phyloP scores from a whole-genome alignment of 805 yeast species.

The Candida vartiovaarae region DNA sequence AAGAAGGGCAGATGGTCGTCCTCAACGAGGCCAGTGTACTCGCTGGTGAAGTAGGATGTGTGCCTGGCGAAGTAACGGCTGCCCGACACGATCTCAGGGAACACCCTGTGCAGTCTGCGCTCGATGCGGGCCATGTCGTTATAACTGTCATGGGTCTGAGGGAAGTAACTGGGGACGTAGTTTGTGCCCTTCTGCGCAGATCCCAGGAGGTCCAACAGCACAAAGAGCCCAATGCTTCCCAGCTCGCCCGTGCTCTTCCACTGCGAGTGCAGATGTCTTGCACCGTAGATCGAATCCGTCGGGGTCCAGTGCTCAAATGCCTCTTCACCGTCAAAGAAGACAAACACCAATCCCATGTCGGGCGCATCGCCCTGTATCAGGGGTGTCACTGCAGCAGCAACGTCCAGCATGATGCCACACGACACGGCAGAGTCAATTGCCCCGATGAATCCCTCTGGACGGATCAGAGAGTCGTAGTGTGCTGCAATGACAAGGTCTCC shows the following conservation, averaged over 20 bases:
- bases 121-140: slow-evolving; percentile 32
- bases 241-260: slow-evolving; percentile 27
- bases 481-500: slow-evolving; percentile 36
- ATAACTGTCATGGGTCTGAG: slow-evolving; percentile 32
- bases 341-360: slow-evolving; percentile 34
- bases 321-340: slow-evolving; percentile 59
- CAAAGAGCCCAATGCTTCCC: slow-evolving; percentile 35
- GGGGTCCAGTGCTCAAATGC: slow-evolving; percentile 47
- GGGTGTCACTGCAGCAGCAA: slow-evolving; percentile 26
- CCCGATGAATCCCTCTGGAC: slow-evolving; percentile 51
- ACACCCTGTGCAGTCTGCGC: slow-evolving; percentile 9
- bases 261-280: slow-evolving; percentile 38
- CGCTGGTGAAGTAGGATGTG: slow-evolving; percentile 13
- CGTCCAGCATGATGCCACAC: slow-evolving; percentile 42
- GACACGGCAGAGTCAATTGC: slow-evolving; percentile 56
- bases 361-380: slow-evolving; percentile 9
- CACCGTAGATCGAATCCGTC: slow-evolving; percentile 49
- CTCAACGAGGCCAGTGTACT: slow-evolving; percentile 21
- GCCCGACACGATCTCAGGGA: slow-evolving; percentile 4
- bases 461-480: slow-evolving; percentile 42
- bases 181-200: slow-evolving; percentile 17
- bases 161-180: slow-evolving; percentile 36
- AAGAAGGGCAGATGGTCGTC: slow-evolving; percentile 54
- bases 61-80: slow-evolving; percentile 6
- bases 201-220: slow-evolving; percentile 47